Base-by-base conservation (phyloP, 1,139 yeast species). In the Meyerozyma guilliermondii region DNA sequence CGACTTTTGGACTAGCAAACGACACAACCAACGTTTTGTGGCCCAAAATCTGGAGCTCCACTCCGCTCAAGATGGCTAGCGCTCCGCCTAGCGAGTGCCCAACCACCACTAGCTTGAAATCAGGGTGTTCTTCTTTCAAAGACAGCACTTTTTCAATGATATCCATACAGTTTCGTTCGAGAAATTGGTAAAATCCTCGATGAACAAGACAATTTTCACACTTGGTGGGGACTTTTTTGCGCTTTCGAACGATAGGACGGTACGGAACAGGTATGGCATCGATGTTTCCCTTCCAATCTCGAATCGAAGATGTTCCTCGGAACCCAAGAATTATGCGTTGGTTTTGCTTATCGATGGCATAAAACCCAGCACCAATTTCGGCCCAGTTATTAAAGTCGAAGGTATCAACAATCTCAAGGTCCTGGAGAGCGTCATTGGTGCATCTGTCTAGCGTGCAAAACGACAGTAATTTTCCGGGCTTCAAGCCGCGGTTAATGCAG, bases 21-120 rank as follows among this genome's bases (percentile, higher is more conserved):
- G 83, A 71, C 8, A 82, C 60, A 1, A 82, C 77, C 35, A 74
- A 58, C 0, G 84, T 82, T 6, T 69, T 59, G 42, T 63, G 65
- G 0, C 85, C 86, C 54, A 75, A 52, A 7, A 75, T 50, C 46
- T 68, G 66, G 43, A 79, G 67, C 52, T 83, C 89, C 22, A 80
- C 66, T 0, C 84, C 89, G 9, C 79, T 71, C 31, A 85, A 60
- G 11, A 71, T 59, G 0, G 88, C 83, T 43, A 83, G 60, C 0
- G 88, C 87, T 3, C 83, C 92, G 1, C 92, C 94, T 24, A 84
- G 58, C 0, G 92, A 84, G 60, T 84, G 92, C 0, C 92, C 92
- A 2, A 78, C 63, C 2, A 83, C 68, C 4, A 76, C 68, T 13
- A 83, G 49, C 35, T 67, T 58, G 54, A 80, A 82, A 22, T 69